phyloP scores from a whole-genome alignment of 495 filamentous ascomycete species.

The Cudoniella acicularis region DNA sequence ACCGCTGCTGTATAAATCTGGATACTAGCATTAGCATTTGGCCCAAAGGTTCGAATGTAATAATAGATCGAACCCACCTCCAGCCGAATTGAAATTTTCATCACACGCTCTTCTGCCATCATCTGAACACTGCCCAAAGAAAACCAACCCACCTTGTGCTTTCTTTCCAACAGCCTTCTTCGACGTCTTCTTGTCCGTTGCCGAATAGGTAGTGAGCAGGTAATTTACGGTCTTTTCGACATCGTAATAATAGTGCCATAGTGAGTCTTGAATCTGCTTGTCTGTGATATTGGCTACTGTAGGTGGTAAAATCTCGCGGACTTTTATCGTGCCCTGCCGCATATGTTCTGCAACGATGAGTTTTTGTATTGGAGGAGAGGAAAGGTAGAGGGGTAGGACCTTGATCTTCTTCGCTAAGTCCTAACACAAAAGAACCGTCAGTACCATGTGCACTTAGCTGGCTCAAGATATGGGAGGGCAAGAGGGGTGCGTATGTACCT shows the following conservation, averaged over 20 bases:
- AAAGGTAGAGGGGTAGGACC: conserved; percentile 29
- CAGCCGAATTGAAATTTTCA: not conserved
- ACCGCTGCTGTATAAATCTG: no score
- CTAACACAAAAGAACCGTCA: conserved; percentile 29
- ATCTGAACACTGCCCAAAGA: conserved; percentile 1
- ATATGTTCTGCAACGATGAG: conserved; percentile 41
- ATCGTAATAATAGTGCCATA: conserved; percentile 97
- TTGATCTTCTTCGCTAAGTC: conserved; percentile 59
- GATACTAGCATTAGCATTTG: not conserved
- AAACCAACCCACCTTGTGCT: conserved; percentile 23
- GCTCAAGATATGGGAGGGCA: no score
- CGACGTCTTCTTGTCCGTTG: conserved; percentile 37
- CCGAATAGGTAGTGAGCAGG: conserved; percentile 60
- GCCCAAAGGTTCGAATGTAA: not conserved
- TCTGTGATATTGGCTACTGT: conserved; percentile 52
- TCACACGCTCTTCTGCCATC: not conserved
- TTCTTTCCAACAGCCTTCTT: conserved; percentile 38
- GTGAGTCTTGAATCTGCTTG: conserved; percentile 76
- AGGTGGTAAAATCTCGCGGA: conserved; percentile 50
- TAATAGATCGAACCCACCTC: conserved; percentile 12
- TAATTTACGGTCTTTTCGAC: conserved; percentile 78
- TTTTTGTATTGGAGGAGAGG: conserved; percentile 18
- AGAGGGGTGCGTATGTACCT: not conserved
- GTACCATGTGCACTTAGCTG: no score
- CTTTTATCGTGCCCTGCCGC: conserved; percentile 48